Conservation (phyloP, 257 asterid species). For the Capsicum rhomboideum region DNA sequence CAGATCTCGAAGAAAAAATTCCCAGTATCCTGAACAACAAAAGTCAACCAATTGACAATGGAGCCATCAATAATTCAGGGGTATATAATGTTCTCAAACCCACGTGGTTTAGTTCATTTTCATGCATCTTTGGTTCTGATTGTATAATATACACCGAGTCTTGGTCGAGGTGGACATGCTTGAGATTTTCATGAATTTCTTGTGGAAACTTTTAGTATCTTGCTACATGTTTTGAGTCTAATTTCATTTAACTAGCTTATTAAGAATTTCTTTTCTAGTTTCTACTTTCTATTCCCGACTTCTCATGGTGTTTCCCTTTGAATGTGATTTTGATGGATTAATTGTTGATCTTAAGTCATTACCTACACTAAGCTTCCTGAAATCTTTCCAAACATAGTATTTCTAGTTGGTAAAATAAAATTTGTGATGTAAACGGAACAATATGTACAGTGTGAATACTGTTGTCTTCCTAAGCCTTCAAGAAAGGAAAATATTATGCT, state of each 20-base stretch:
- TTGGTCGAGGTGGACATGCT: background rate
- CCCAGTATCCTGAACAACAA: conserved; percentile 14
- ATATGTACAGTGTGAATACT: background rate
- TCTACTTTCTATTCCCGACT: background rate
- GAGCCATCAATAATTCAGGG: conserved; percentile 25
- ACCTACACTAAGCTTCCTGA: background rate
- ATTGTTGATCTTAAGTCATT: background rate
- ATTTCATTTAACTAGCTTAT: background rate
- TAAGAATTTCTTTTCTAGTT: background rate
- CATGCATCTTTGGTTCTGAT: background rate
- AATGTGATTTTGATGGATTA: background rate
- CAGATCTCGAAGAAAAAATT: conserved; percentile 50
- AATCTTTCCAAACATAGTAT: background rate
- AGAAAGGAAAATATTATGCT: background rate
- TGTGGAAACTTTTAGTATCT: background rate
- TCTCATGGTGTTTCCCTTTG: background rate
- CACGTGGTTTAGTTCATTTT: background rate
- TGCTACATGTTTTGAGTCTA: background rate
- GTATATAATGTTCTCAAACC: conserved; percentile 27
- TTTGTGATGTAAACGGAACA: background rate
- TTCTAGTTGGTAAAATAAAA: background rate
- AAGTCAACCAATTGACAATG: conserved; percentile 19
- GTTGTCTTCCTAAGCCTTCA: background rate
- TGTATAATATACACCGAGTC: background rate
- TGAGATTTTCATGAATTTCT: background rate